Evolutionary conservation across 805 yeast species (phyloP), one percentile per base, ranked within the genome.

Genomic region (Starmerella sp.): DNA sequence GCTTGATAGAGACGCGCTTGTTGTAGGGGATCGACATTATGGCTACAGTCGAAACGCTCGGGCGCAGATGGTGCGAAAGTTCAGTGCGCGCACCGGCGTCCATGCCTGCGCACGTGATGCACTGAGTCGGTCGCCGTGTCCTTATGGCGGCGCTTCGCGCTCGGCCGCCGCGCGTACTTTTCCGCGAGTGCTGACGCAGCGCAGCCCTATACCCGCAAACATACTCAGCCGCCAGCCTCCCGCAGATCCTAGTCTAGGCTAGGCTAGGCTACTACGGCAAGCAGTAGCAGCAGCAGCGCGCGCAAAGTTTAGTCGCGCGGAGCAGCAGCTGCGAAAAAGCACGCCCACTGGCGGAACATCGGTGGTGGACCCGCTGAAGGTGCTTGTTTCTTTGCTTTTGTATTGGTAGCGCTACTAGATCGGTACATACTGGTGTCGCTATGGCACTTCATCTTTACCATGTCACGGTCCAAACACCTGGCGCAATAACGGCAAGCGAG

Each of bases 1-100:
- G 90, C 82, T 88, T 91, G 81, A 88, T 87, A 73, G 97, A 91
- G 76, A 90, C 85, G 72, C 78, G 73, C 59, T 52, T 52, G 54
- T 17, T 54, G 57, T 57, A 54, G 52, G 55, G 58, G 35, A 53
- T 45, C 51, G 60, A 55, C 62, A 57, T 62, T 37, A 52, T 49
- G 31, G 38, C 38, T 46, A 34, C 43, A 13, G 35, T 28, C 43
- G 6, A 28, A 36, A 15, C 17, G 34, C 11, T 14, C 14, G 10
- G 28, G 30, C 29, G 5, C 51, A 14, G 34, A 29, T 22, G 29
- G n/a, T 22, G 35, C 11, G 41, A 47, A 36, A 37, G 43, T 35
- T 29, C 44, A 48, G 36, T 6, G 31, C 15, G 8, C 32, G 6
- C 51, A 22, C 44, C 36, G 39, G 51, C 36, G 17, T 10, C 22